Conservation (phyloP, 768 basidiomycete species). For the Hirschioporus abietinus region DNA sequence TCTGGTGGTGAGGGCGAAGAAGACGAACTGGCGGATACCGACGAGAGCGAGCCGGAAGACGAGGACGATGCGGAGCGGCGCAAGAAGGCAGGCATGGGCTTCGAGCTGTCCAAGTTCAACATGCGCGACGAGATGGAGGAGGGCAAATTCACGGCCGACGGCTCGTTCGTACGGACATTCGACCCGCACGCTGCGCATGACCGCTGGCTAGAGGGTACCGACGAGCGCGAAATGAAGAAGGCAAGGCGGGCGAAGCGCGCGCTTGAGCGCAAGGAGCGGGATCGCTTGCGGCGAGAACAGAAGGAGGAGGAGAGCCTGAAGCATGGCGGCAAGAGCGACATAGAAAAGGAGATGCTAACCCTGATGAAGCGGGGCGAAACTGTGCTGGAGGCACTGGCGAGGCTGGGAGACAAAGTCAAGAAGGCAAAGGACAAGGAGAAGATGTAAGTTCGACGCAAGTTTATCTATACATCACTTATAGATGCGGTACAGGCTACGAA, state of each 20-base stretch:
- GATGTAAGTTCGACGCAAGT: constrained; percentile 13
- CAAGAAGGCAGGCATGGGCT: constrained; percentile 89
- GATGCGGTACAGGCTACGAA: constrained; percentile 5
- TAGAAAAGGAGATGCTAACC: constrained; percentile 64
- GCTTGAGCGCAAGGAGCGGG: constrained; percentile 66
- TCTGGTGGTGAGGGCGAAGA: constrained; percentile 47
- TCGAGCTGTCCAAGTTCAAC: constrained; percentile 91
- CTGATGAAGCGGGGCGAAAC: constrained; percentile 88
- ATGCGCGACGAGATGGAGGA: constrained; percentile 99
- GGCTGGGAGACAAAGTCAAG: constrained; percentile 69
- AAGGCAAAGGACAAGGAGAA: constrained; percentile 29
- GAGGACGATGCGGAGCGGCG: constrained; percentile 74
- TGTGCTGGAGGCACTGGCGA: constrained; percentile 81
- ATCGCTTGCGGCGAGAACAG: constrained; percentile 69
- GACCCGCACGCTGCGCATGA: constrained; percentile 93
- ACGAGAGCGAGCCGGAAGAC: constrained; percentile 34
- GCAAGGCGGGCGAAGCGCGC: constrained; percentile 72
- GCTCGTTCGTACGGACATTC: constrained; percentile 76
- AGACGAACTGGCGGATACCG: constrained; percentile 29
- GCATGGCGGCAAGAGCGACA: constrained; percentile 50
- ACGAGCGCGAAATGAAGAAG: constrained; percentile 75
- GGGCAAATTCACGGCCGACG: constrained; percentile 94
- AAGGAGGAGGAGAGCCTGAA: constrained; percentile 55
- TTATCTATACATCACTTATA: neutral
- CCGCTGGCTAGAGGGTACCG: constrained; percentile 78